Evolutionary conservation across 305 asterid genomes (phyloP).

Genomic region (Solanum hybrid): DNA sequence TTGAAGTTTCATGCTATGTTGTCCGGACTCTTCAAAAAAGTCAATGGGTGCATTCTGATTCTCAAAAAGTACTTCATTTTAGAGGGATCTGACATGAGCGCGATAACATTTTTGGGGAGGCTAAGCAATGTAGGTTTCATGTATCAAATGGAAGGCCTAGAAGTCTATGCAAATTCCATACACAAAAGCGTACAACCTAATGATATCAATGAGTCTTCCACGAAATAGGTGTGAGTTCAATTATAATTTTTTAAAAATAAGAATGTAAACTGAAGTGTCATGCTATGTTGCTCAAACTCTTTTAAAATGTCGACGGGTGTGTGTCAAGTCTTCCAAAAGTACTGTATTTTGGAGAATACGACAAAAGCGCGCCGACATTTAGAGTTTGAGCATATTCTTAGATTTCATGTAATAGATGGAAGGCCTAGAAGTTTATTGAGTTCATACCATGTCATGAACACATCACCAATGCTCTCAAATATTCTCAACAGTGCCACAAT

Average conservation of each 20-base stretch:
- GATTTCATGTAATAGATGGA: not conserved
- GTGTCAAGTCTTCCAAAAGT: not conserved
- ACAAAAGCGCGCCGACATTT: not conserved
- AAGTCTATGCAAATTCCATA: not conserved
- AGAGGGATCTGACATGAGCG: not conserved
- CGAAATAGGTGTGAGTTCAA: not conserved
- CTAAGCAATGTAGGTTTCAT: not conserved
- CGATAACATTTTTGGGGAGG: not conserved
- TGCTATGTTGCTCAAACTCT: not conserved
- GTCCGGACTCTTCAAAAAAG: not conserved
- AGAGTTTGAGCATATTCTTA: not conserved
- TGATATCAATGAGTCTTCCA: not conserved
- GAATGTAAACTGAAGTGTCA: not conserved
- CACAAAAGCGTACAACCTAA: not conserved
- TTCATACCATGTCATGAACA: conserved; percentile 66
- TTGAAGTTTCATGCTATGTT: not conserved
- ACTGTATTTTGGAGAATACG: not conserved
- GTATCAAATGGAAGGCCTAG: too few relatives aligned
- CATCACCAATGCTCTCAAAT: conserved; percentile 59
- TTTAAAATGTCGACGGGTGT: not conserved
- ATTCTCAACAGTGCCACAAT: conserved; percentile 66
- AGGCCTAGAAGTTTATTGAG: not conserved
- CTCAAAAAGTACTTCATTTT: not conserved
- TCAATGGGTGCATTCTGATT: not conserved
- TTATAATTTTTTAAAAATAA: not conserved